Evolutionary conservation across 768 basidiomycete species (phyloP), one percentile per base, ranked within the genome.

Genomic region (Roridomyces roridus): DNA sequence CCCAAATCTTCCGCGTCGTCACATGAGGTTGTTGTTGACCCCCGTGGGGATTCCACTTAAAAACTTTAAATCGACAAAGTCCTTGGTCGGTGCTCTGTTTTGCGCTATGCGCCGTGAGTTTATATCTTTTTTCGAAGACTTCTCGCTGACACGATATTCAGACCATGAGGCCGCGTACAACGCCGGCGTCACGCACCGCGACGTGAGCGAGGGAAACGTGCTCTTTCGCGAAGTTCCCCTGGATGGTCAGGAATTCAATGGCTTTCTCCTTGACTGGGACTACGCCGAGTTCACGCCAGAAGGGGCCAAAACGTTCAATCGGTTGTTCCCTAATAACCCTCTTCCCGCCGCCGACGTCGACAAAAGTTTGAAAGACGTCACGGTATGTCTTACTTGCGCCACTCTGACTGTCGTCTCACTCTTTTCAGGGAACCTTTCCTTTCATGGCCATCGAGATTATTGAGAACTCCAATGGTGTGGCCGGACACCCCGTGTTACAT

Each of bases 251-350:
- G 4, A 40, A 5, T 18, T 25, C 11, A 10, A 48, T 1, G 55
- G 54, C 6, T 61, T 61, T 17, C 59, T 55, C 3, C 6, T 50
- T 21, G 55, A 55, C 25, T 55, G 49, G 52, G 58, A 59, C 48
- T 55, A 50, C 52, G 51, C 46, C 18, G 52, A 54, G 18, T 50
- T 59, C 20, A 59, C 58, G n/a, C 20, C 4, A 15, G n/a, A 31
- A 6, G 58, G 58, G 1, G 9, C 50, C 14, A 12, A 26, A 0
- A 37, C n/a, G 15, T 59, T 59, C 24, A 6, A 50, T 2, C 10
- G 6, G 2, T 18, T 2, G 20, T 54, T 55, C 34, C 41, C 35
- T 0, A 23, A 41, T 2, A 34, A 36, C 5, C n/a, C 14, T 24
- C 10, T 4, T 12, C 9, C 0, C 25, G 9, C n/a, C 8, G 6